Percentiles rank a stretch among this genome's conserved stretches.
phyloP scores from a whole-genome alignment of 202 grass and related monocot species.

The Setaria italica region DNA sequence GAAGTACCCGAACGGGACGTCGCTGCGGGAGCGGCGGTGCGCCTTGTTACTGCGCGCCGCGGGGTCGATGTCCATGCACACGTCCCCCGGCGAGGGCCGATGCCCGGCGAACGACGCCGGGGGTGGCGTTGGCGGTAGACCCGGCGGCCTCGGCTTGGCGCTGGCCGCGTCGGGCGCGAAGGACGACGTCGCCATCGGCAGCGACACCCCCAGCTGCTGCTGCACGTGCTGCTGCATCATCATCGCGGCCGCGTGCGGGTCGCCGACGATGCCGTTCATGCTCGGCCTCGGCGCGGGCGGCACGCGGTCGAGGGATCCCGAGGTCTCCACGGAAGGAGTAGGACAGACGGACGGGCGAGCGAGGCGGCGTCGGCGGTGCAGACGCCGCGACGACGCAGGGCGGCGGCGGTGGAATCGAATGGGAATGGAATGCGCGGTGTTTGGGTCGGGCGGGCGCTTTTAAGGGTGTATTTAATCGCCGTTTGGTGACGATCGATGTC shows the following conservation, averaged over 20 bases:
- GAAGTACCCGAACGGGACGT: constrained; percentile 71
- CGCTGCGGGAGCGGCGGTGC: constrained; percentile 71
- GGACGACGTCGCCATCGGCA: constrained; percentile 37
- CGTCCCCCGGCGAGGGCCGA: constrained; percentile 5
- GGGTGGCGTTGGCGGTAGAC: constrained; percentile 58
- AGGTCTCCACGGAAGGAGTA: neutral
- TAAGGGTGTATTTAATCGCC: constrained; percentile 38
- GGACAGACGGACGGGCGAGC: neutral
- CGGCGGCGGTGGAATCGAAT: constrained; percentile 13
- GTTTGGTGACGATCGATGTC: constrained; percentile 32
- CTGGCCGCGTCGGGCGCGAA: constrained; percentile 19
- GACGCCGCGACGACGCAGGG: neutral
- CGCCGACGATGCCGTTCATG: constrained; percentile 40
- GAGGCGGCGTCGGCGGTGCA: constrained; percentile 26
- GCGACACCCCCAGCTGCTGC: constrained; percentile 31
- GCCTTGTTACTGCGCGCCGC: constrained; percentile 39
- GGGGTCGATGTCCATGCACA: constrained; percentile 51
- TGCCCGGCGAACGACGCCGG: constrained; percentile 25
- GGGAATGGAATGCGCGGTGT: neutral
- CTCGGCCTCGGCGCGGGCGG: neutral
- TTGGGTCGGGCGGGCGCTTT: constrained; percentile 22
- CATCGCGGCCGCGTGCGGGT: constrained; percentile 39
- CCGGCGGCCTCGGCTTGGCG: constrained; percentile 47
- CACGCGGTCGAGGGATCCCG: neutral
- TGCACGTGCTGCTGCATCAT: constrained; percentile 29